Evolutionary conservation across 228 moss, liverwort and hornwort species (phyloP), one percentile per base, ranked within the genome.

Genomic region (Sphagnum magellanicum): DNA sequence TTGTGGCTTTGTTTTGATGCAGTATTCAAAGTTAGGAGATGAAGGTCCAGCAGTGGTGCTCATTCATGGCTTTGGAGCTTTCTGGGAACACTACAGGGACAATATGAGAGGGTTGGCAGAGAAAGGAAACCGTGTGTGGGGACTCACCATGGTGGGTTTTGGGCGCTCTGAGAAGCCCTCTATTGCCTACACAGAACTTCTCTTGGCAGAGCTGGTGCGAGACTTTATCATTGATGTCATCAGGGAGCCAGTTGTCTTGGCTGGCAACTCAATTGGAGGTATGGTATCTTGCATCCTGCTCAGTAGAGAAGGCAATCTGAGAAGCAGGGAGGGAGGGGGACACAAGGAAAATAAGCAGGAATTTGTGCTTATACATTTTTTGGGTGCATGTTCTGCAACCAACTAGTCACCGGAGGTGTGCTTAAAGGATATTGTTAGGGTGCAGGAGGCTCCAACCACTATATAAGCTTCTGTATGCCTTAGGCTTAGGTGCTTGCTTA

Each of bases 181-280:
- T 60, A 90, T 97, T 13, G 75, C 83, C 17, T 97, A 97, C 70
- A 91, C 93, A 15, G 97, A 97, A 74, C 83, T 97, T 67, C 74
- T 97, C 51, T 79, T 88, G 81, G 91, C 80, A 63, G 97, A 97
- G 70, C 93, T 97, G 69, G 79, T 97, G 63, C 81, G 97, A 74
- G 97, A 97, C 73, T 97, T 97, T 72, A 90, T 91, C 60, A 50
- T 90, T n/a, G 97, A 97, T 71, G 93, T 97, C 73, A 90, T 93
- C 52, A 79, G 83, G 75, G 97, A 93, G 81, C 97, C 97, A 64
- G 93, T 77, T 16, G 77, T 88, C 65, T 71, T 91, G 68, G 85
- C 90, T 65, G 93, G 93, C 73, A 97, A 97, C 17, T 97, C 97
- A 15, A 97, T 97, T 60, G 97, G 97, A 82, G 97, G 93, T 97